Conservation (phyloP, 768 basidiomycete species). For the Mycena capillaripes region DNA sequence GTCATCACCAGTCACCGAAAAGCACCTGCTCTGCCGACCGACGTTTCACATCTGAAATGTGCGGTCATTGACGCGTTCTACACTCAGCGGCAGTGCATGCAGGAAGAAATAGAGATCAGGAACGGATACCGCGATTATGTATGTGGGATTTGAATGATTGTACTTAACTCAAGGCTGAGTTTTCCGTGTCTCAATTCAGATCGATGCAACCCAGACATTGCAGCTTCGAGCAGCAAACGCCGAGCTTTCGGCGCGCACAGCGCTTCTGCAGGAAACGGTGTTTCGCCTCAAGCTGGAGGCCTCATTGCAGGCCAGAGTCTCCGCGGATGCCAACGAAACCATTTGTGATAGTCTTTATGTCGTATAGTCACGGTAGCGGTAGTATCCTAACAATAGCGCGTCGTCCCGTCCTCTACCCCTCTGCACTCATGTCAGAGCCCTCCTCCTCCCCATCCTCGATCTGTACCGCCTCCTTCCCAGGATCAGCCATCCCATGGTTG, state of each 20-base stretch:
- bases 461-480: too few relatives aligned
- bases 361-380: neutral
- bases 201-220: constrained; percentile 14
- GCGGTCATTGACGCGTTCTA: constrained; percentile 9
- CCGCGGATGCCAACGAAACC: constrained; percentile 10
- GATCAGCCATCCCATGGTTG: too few relatives aligned
- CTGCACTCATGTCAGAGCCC: neutral
- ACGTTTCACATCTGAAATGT: neutral
- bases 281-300: constrained; percentile 9
- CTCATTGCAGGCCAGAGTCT: constrained; percentile 7
- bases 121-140: constrained; percentile 9
- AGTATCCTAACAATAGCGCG: neutral
- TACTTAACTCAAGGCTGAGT: constrained; percentile 1
- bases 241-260: neutral
- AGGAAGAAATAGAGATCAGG: constrained; percentile 14
- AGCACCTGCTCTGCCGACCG: neutral
- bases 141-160: constrained; percentile 13
- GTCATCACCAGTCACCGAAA: constrained; percentile 13
- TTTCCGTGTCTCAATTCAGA: constrained; percentile 10
- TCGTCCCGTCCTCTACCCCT: neutral
- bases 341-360: neutral
- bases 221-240: constrained; percentile 16
- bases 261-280: constrained; percentile 10
- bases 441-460: neutral
- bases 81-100: constrained; percentile 1